phyloP scores from a whole-genome alignment of 768 basidiomycete genomes.

The Leccinum boreale region DNA sequence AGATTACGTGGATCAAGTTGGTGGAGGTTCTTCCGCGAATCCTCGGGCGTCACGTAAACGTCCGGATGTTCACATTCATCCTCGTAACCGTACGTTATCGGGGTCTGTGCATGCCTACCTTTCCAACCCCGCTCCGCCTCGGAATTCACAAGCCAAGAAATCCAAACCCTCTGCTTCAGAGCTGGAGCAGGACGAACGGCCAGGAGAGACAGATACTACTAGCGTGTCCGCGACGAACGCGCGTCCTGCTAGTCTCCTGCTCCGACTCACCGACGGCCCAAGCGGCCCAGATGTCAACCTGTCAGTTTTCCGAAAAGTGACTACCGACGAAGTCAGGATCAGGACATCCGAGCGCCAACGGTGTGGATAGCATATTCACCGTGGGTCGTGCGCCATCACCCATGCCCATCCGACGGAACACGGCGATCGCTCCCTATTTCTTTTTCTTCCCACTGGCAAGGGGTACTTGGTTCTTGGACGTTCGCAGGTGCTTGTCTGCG shows the following conservation, averaged over 20 bases:
- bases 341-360: background rate
- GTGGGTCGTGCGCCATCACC: background rate
- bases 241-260: background rate
- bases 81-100: constrained; percentile 41
- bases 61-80: constrained; percentile 13
- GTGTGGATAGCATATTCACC: background rate
- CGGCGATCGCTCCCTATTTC: background rate
- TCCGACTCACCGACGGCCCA: constrained; percentile 2
- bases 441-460: background rate
- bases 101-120: constrained; percentile 52
- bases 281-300: background rate
- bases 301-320: background rate
- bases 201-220: background rate
- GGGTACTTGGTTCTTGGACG: background rate
- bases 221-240: background rate
- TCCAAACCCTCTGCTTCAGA: background rate
- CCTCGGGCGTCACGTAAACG: constrained; percentile 19
- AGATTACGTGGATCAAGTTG: constrained; percentile 9
- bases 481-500: background rate
- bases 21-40: constrained; percentile 16
- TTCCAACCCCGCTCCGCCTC: constrained; percentile 6
- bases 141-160: background rate
- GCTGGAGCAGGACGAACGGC: background rate
- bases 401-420: background rate
- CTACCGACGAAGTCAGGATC: background rate